Evolutionary conservation across 73 alveolate species (phyloP).

Genomic region (Halteria grandinella): DNA sequence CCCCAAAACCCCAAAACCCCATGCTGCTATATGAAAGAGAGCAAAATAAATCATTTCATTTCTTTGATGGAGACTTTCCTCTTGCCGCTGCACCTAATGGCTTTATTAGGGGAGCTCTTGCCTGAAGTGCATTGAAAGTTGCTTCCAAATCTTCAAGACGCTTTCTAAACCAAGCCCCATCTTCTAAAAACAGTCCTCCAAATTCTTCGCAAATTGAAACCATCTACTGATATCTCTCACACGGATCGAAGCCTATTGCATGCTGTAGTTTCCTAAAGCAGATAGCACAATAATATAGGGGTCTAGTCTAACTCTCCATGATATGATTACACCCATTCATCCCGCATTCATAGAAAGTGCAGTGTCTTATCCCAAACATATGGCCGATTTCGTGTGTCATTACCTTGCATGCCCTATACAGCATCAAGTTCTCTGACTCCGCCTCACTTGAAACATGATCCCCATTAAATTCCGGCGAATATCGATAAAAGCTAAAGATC

Average conservation of each 20-base stretch:
- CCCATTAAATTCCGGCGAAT: constrained; percentile 49
- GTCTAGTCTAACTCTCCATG: constrained; percentile 76
- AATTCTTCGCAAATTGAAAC: constrained; percentile 20
- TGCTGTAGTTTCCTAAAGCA: constrained; percentile 83
- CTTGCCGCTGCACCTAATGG: too few relatives aligned
- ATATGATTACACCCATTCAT: constrained; percentile 89
- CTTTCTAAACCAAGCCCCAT: constrained; percentile 11
- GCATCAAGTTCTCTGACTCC: constrained; percentile 13
- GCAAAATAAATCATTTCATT: too few relatives aligned
- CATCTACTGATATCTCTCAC: constrained; percentile 42
- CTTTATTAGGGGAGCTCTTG: too few relatives aligned
- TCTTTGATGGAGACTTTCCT: too few relatives aligned
- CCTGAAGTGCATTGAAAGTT: background rate
- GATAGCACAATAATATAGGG: constrained; percentile 77
- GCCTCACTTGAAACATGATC: background rate
- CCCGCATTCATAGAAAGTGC: constrained; percentile 84
- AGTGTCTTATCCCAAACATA: constrained; percentile 92
- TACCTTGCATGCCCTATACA: constrained; percentile 83
- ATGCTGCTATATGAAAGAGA: too few relatives aligned
- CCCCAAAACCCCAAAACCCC: too few relatives aligned
- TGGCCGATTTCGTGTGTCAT: constrained; percentile 90
- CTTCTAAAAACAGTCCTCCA: constrained; percentile 31
- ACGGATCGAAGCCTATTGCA: constrained; percentile 66
- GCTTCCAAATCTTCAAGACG: constrained; percentile 10
- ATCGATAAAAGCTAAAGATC: constrained; percentile 64